Percentiles rank a stretch among this genome's conserved stretches.
phyloP scores from a whole-genome alignment of 139 green algal genomes.

The Diplosphaera chodatii region DNA sequence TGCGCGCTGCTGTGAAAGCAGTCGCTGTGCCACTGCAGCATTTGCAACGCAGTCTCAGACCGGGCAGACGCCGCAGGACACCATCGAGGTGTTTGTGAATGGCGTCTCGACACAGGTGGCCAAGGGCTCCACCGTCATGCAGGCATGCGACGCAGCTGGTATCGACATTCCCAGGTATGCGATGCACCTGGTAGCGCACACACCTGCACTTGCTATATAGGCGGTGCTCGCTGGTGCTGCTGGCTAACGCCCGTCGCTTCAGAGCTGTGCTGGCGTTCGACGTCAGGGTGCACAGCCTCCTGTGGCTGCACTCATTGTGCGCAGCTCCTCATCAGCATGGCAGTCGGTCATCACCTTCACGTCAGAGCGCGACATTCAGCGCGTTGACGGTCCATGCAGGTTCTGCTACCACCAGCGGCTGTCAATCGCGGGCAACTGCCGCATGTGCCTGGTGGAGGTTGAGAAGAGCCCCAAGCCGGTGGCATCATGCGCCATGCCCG shows the following conservation, averaged over 20 bases:
- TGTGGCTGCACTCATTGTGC: no score
- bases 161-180: slow-evolving; percentile 88
- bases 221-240: no score
- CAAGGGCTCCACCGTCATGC: slow-evolving; percentile 84
- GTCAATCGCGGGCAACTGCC: slow-evolving; percentile 97
- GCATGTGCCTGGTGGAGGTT: slow-evolving; percentile 99
- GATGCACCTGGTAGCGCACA: no score
- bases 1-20: neutral
- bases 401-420: slow-evolving; percentile 99
- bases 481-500: slow-evolving; percentile 97
- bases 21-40: neutral
- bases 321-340: no score
- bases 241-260: no score
- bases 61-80: slow-evolving; percentile 21
- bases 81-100: slow-evolving; percentile 87
- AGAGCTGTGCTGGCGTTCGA: no score
- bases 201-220: no score
- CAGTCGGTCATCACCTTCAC: no score
- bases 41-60: neutral
- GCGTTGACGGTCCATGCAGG: slow-evolving; percentile 46
- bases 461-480: slow-evolving; percentile 96
- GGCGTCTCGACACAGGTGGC: slow-evolving; percentile 70
- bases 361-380: no score
- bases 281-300: no score
- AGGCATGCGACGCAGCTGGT: slow-evolving; percentile 92